phyloP scores from a whole-genome alignment of 805 yeast genomes.

The Ogataea degrootiae region DNA sequence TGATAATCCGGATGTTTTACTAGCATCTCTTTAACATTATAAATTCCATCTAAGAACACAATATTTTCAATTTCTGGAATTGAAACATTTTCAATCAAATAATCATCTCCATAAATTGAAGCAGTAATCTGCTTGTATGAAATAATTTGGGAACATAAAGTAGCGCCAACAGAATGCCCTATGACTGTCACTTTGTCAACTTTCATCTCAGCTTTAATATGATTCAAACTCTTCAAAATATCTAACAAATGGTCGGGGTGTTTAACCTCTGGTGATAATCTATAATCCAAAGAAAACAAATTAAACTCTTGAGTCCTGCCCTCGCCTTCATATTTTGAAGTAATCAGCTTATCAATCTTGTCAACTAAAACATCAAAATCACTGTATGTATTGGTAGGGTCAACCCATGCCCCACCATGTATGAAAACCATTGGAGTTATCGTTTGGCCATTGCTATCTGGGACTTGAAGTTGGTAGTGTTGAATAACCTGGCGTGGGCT shows the following conservation, averaged over 20 bases:
- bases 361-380: conserved; percentile 42
- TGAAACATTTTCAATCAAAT: too few relatives aligned
- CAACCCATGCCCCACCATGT: conserved; percentile 93
- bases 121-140: conserved; percentile 17
- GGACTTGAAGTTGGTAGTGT: conserved; percentile 7
- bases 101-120: too few relatives aligned
- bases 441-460: background rate
- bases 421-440: conserved; percentile 41
- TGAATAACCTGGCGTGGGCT: conserved; percentile 18
- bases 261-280: conserved; percentile 55
- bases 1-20: conserved; percentile 58
- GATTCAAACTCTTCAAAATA: conserved; percentile 38
- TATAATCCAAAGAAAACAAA: conserved; percentile 51
- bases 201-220: conserved; percentile 16
- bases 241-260: conserved; percentile 65
- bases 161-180: conserved; percentile 86
- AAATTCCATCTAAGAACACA: conserved; percentile 67
- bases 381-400: conserved; percentile 51
- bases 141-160: conserved; percentile 52
- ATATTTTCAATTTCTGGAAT: conserved; percentile 20
- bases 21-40: conserved; percentile 44
- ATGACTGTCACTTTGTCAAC: conserved; percentile 32
- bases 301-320: conserved; percentile 1
- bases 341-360: conserved; percentile 15
- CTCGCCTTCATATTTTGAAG: background rate